Percentiles rank a stretch among this genome's conserved stretches.
Evolutionary conservation across 768 basidiomycete species (phyloP).

Genomic region (Auriscalpium orientale): DNA sequence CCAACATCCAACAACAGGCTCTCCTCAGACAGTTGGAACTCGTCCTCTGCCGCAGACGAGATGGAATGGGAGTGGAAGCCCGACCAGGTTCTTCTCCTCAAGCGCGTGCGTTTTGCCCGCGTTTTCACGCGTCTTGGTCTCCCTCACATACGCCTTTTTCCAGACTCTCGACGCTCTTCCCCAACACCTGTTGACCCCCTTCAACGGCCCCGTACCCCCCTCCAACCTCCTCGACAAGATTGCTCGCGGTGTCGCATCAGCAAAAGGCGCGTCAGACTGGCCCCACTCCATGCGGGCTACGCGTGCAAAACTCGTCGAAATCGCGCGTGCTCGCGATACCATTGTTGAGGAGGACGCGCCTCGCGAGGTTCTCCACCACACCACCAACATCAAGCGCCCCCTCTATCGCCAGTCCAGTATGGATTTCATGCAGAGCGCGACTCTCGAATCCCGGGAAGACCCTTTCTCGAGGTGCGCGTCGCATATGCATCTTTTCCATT

Average conservation of each 20-base stretch:
- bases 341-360: slow-evolving; percentile 41
- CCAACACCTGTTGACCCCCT: slow-evolving; percentile 78
- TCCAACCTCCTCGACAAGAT: slow-evolving; percentile 84
- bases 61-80: slow-evolving; percentile 65
- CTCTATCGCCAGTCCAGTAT: slow-evolving; percentile 80
- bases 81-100: slow-evolving; percentile 61
- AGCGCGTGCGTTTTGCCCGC: slow-evolving; percentile 42
- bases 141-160: slow-evolving; percentile 4
- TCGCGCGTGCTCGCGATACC: slow-evolving; percentile 53
- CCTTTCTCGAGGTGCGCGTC: slow-evolving; percentile 55
- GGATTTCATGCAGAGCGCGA: slow-evolving; percentile 65
- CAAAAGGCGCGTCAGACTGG: slow-evolving; percentile 75
- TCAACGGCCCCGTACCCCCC: slow-evolving; percentile 77
- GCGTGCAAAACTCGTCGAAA: slow-evolving; percentile 73
- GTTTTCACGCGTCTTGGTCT: slow-evolving; percentile 6
- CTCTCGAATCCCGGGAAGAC: slow-evolving; percentile 40
- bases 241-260: slow-evolving; percentile 65
- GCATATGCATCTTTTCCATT: background rate
- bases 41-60: slow-evolving; percentile 64
- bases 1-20: slow-evolving; percentile 43
- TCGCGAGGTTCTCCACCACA: slow-evolving; percentile 37
- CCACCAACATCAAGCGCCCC: slow-evolving; percentile 47
- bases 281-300: slow-evolving; percentile 78
- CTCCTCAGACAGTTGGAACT: slow-evolving; percentile 82
- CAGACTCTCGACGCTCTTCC: slow-evolving; percentile 82